Percentiles rank a stretch among this genome's conserved stretches.
phyloP scores from a whole-genome alignment of 768 basidiomycete species.

The Termitomyces sp. region DNA sequence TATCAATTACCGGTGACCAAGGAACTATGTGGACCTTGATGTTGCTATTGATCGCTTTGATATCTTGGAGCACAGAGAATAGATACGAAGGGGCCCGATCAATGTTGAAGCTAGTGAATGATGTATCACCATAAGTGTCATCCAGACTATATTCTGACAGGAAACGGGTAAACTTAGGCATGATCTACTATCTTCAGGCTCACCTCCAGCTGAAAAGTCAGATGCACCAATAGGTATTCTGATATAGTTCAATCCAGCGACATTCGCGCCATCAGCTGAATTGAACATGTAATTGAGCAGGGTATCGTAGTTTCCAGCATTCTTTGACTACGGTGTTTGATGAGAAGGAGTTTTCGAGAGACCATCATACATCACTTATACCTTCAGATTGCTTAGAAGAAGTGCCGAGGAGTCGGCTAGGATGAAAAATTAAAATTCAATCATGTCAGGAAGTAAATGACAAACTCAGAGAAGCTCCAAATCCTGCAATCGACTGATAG shows the following conservation, averaged over 20 bases:
- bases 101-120: constrained; percentile 52
- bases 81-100: constrained; percentile 54
- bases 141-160: constrained; percentile 57
- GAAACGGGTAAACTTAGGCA: not conserved
- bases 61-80: constrained; percentile 60
- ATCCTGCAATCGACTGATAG: constrained; percentile 64
- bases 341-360: not conserved
- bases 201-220: constrained; percentile 61
- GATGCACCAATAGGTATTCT: constrained; percentile 69
- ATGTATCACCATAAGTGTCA: constrained; percentile 55
- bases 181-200: not conserved
- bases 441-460: not conserved
- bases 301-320: constrained; percentile 52
- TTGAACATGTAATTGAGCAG: constrained; percentile 57
- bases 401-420: constrained; percentile 69
- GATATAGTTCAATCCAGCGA: constrained; percentile 65
- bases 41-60: constrained; percentile 46
- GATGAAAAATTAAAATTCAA: not conserved
- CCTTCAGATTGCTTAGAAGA: constrained; percentile 61
- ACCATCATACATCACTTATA: constrained; percentile 11
- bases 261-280: constrained; percentile 51
- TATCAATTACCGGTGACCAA: constrained; percentile 63
- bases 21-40: constrained; percentile 56
- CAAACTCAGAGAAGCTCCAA: constrained; percentile 61
- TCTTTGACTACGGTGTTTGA: constrained; percentile 30